phyloP scores from a whole-genome alignment of 768 basidiomycete species.

The Leccinum olivaceopallidum region DNA sequence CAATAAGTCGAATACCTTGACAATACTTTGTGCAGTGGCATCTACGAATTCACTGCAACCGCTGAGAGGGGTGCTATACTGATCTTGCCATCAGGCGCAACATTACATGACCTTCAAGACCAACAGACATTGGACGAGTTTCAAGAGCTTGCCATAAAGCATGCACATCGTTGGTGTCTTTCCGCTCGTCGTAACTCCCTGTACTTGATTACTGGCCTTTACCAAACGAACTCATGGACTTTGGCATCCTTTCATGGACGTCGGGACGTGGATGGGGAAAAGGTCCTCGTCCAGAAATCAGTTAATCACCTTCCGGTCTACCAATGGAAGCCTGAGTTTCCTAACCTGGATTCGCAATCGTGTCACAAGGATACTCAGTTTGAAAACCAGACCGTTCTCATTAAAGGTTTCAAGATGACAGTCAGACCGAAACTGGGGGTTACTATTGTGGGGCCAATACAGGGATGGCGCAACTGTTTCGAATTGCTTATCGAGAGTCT shows the following conservation, averaged over 20 bases:
- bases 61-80: conserved; percentile 1
- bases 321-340: not conserved
- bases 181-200: not conserved
- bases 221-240: conserved; percentile 1
- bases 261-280: not conserved
- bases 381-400: conserved; percentile 14
- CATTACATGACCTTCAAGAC: not conserved
- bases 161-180: conserved; percentile 1
- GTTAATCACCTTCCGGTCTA: not conserved
- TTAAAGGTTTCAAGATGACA: conserved; percentile 12
- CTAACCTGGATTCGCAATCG: not conserved
- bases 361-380: not conserved
- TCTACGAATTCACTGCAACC: not conserved
- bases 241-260: conserved; percentile 4
- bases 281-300: not conserved
- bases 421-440: not conserved
- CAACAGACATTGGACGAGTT: not conserved
- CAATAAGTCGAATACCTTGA: not conserved
- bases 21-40: not conserved
- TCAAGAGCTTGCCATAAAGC: not conserved
- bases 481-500: no score
- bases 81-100: conserved; percentile 6
- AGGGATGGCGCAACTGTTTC: no score
- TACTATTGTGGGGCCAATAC: not conserved
- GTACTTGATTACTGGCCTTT: conserved; percentile 10